Evolutionary conservation across 441 rosid genomes (phyloP).

Genomic region (Pelargonium myrrhifolium): DNA sequence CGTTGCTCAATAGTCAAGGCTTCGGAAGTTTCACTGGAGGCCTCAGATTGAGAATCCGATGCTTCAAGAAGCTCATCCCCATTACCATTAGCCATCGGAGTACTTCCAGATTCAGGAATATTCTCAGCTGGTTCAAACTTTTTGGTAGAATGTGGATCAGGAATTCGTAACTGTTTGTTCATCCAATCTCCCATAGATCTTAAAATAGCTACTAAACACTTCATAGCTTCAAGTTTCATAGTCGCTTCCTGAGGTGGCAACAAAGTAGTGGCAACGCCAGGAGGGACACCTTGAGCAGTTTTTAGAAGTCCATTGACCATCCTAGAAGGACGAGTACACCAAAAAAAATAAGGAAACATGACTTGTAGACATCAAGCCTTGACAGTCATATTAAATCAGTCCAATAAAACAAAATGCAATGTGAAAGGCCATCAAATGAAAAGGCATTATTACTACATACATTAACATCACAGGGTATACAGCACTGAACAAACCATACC

Average conservation of each 20-base stretch:
- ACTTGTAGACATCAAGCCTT: constrained; percentile 8
- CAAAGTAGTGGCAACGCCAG: constrained; percentile 62
- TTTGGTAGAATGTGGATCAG: constrained; percentile 60
- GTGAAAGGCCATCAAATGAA: neutral
- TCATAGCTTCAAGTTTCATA: constrained; percentile 95
- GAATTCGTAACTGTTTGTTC: constrained; percentile 86
- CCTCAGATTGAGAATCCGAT: constrained; percentile 78
- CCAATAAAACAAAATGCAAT: neutral
- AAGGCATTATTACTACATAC: neutral
- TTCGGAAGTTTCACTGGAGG: constrained; percentile 77
- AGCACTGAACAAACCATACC: constrained; percentile 39
- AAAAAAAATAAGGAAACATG: constrained; percentile 11
- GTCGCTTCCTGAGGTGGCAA: constrained; percentile 85
- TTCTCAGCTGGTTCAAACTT: constrained; percentile 55
- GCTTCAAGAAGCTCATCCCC: constrained; percentile 72
- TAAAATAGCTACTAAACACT: constrained; percentile 85
- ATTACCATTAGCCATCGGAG: constrained; percentile 64
- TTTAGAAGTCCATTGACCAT: constrained; percentile 99
- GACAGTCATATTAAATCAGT: constrained; percentile 14
- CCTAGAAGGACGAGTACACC: constrained; percentile 36
- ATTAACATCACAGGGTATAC: neutral
- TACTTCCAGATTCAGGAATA: constrained; percentile 50
- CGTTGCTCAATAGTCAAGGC: constrained; percentile 90
- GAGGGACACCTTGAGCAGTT: constrained; percentile 96
- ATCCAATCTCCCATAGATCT: constrained; percentile 98